Conservation (phyloP, 2,329 filamentous ascomycete genomes). For the Aspergillus uvarum region DNA sequence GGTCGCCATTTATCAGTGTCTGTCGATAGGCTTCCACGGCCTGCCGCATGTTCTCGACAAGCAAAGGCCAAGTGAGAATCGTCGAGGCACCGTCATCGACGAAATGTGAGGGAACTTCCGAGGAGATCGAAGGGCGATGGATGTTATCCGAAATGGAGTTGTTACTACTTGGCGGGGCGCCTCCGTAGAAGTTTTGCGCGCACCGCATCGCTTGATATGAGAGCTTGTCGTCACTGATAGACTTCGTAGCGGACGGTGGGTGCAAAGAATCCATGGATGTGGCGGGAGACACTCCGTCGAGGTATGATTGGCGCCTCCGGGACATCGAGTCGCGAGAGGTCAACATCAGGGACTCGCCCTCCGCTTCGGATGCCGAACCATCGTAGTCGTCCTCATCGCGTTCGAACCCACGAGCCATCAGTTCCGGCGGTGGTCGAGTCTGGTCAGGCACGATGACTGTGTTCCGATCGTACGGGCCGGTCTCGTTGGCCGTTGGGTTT, state of each 20-base stretch:
- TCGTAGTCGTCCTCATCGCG: constrained; percentile 91
- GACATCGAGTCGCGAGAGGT: constrained; percentile 67
- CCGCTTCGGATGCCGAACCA: constrained; percentile 82
- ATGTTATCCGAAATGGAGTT: constrained; percentile 57
- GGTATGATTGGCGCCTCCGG: constrained; percentile 65
- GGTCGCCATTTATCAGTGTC: constrained; percentile 77
- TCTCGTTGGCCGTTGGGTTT: constrained; percentile 79
- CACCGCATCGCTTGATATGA: constrained; percentile 17
- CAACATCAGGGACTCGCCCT: constrained; percentile 72
- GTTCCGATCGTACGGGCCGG: constrained; percentile 81
- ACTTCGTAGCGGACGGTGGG: constrained; percentile 61
- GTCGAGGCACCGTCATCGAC: constrained; percentile 84
- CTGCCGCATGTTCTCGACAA: constrained; percentile 89
- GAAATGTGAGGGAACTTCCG: constrained; percentile 72
- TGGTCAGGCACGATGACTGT: constrained; percentile 87
- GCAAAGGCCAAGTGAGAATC: constrained; percentile 80
- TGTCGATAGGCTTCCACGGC: constrained; percentile 88
- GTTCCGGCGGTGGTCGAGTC: constrained; percentile 82
- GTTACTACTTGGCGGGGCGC: constrained; percentile 52
- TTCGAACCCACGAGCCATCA: constrained; percentile 80
- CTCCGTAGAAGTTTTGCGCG: constrained; percentile 27
- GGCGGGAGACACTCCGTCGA: constrained; percentile 76
- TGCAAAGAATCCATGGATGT: constrained; percentile 91
- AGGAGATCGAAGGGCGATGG: constrained; percentile 43
- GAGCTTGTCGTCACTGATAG: constrained; percentile 54